Base-by-base conservation (phyloP, 371 early-diverging fungal species). In the Gilbertella persicaria region DNA sequence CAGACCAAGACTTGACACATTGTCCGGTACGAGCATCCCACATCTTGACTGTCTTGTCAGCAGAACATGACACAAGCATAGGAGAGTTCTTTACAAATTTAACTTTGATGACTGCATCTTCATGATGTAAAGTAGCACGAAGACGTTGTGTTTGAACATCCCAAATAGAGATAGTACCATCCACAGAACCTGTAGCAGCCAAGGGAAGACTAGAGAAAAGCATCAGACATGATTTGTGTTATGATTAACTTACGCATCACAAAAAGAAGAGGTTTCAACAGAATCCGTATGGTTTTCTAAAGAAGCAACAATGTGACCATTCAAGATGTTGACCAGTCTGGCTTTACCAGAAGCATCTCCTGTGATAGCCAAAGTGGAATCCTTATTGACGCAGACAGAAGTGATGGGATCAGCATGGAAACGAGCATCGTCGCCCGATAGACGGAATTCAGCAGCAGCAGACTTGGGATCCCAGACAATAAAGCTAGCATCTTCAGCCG, bases 401-500 rank as follows among this genome's bases (percentile, higher is more conserved):
- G 90, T 91, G 45, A 98, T 85, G n/a, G 80, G 82, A 25, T 86
- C 89, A 37, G 81, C 73, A 67, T 95, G 94, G 82, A 95, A 96
- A 46, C 98, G 86, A 26, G 84, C 88, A 69, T 97, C 94, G 0
- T 86, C 84, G 8, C 84, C 64, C 4, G 84, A 73, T 35, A 92
- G 62, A 41, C 79, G 78, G 35, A 69, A 55, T 61, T 84, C 68
- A 0, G 91, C 84, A 9, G 70, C 57, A 2, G 93, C 94, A 6
- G 91, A 83, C 66, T 91, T 91, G 28, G 99, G 99, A 63, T 97
- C 96, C 95, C 96, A 98, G 4, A 92, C 69, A 25, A 91, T 89
- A 45, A 96, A 63, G 4, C 88, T 66, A 6, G 87, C 84, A 69
- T 97, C 97, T 53, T 92, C 94, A 10, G 91, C 84, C 2, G 90